These are phyloP conservation scores for Gaultheria prostrata DNA, from an alignment of 148 eudicot species.

Conservation along the genomic window DNA sequence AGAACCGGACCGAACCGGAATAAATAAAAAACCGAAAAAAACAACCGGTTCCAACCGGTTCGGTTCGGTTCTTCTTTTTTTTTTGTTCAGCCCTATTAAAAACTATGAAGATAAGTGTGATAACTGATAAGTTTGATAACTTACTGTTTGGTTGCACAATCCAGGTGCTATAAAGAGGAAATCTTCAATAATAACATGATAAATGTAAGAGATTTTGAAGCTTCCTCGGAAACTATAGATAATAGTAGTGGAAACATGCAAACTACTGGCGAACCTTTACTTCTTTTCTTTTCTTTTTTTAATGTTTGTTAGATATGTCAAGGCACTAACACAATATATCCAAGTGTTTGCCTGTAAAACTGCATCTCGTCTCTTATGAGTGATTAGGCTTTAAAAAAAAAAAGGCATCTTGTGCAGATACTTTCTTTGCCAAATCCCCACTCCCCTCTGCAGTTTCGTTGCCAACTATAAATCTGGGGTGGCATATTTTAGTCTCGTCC, in stretches of 20 bases:
- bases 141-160: neutral
- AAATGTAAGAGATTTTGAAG: neutral
- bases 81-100: too few relatives aligned
- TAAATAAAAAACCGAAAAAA: too few relatives aligned
- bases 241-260: neutral
- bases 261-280: neutral
- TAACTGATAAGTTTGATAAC: neutral
- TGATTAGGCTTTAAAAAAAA: neutral
- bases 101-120: neutral
- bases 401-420: neutral
- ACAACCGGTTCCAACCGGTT: too few relatives aligned
- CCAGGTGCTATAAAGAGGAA: neutral
- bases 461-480: neutral
- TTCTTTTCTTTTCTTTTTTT: neutral
- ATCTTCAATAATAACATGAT: neutral
- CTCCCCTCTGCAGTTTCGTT: neutral
- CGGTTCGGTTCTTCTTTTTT: too few relatives aligned
- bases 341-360: neutral
- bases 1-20: too few relatives aligned
- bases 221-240: neutral
- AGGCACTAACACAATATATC: neutral
- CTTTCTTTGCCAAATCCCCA: neutral
- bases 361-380: neutral
- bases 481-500: neutral
- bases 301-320: neutral